Conservation (phyloP, 352 stramenopile genomes). For the Lagenidium sp. region DNA sequence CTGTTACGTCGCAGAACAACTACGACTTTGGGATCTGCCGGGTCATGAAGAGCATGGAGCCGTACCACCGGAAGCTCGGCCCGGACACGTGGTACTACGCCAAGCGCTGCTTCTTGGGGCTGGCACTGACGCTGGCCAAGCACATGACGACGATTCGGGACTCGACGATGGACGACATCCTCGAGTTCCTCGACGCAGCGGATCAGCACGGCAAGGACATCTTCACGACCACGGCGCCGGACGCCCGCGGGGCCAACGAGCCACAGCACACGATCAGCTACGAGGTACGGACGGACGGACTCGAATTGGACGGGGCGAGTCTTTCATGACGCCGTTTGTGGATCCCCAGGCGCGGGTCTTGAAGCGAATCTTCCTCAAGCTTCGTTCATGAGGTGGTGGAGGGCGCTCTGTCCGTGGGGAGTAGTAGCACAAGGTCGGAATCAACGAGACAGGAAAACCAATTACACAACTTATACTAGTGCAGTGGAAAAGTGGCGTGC, state of each 20-base stretch:
- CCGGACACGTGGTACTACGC: slow-evolving; percentile 95
- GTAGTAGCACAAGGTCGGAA: no score
- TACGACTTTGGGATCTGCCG: slow-evolving; percentile 95
- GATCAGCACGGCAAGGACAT: slow-evolving; percentile 91
- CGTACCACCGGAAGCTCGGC: slow-evolving; percentile 94
- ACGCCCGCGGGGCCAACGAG: slow-evolving; percentile 17
- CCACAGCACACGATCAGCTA: slow-evolving; percentile 87
- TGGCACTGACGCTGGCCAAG: slow-evolving; percentile 91
- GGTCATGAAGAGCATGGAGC: slow-evolving; percentile 94
- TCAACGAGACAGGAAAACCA: no score
- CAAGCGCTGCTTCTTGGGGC: slow-evolving; percentile 93
- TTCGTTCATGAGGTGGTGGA: slow-evolving; percentile 49
- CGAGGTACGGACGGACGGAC: no score
- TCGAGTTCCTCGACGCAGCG: slow-evolving; percentile 89
- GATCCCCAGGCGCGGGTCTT: slow-evolving; percentile 68
- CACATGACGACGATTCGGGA: slow-evolving; percentile 94
- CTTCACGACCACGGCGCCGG: slow-evolving; percentile 66
- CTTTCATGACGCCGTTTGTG: no score
- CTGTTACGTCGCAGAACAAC: slow-evolving; percentile 61
- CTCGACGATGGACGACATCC: slow-evolving; percentile 91
- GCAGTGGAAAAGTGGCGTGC: no score
- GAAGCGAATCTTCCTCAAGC: slow-evolving; percentile 92
- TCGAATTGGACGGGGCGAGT: no score
- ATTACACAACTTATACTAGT: no score
- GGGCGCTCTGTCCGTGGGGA: no score